Base-by-base conservation (phyloP, 2,329 filamentous ascomycete species). In the Aspergillus pseudoglaucus region DNA sequence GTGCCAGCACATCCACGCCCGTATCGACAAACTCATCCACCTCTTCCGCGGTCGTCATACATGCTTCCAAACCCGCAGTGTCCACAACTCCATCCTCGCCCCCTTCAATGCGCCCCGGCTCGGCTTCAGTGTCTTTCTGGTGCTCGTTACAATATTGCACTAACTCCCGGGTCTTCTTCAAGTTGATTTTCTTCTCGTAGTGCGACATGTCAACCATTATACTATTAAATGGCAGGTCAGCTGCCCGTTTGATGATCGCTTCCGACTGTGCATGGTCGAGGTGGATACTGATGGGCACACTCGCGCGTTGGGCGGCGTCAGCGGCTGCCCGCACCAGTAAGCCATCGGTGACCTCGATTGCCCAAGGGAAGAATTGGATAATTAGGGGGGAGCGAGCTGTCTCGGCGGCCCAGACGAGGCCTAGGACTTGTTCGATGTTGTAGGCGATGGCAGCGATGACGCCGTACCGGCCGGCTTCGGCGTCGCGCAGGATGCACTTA, bases 191-290 rank as follows among this genome's bases (percentile, higher is more conserved):
- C 56, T 81, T 80, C 52, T 84, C 81, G 57, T 83, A 80, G 59
- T 86, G 83, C 50, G 74, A 79, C 82, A 87, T 87, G 64, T 87
- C 84, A 0, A 87, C 79, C 83, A 87, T 86, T 56, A 87, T 85
- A 51, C 75, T 79, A 65, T 86, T 83, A 53, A 86, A 85, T 6
- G 66, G 73, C 33, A 75, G 69, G 54, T 80, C 73, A 3, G 80
- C 81, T 1, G 80, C 80, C 10, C 68, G 69, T 39, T 76, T 75
- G 47, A 83, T 78, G 41, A 80, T 76, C 46, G 78, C 78, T 6
- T 78, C 76, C 15, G 74, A 76, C 66, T 83, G 80, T 33, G 77
- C 78, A 64, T 84, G 81, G 68, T 84, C 81, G 51, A 83, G 73
- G 60, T 84, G 81, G 41, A 84, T 65, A 10, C 75, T 75, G 41